phyloP scores from a whole-genome alignment of 768 basidiomycete species.

The Strobilomyces confusus region DNA sequence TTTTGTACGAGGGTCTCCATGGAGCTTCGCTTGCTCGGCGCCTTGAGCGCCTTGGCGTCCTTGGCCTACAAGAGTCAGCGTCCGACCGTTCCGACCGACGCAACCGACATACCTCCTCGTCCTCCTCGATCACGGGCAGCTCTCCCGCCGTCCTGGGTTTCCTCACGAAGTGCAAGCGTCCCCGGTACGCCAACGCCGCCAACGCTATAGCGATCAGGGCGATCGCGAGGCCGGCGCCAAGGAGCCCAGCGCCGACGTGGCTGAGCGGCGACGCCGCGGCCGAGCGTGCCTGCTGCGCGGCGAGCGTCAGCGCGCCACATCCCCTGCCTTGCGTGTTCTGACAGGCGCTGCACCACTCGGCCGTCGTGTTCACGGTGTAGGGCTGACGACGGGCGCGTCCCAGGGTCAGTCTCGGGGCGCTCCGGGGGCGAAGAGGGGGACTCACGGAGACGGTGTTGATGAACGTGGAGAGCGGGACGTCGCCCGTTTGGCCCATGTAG shows the following conservation, averaged over 20 bases:
- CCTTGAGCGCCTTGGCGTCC: neutral
- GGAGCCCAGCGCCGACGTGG: slow-evolving; percentile 61
- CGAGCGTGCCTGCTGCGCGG: slow-evolving; percentile 23
- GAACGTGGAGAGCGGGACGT: slow-evolving; percentile 54
- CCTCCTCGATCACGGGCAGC: neutral
- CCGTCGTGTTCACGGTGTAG: slow-evolving; percentile 46
- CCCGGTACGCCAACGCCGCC: slow-evolving; percentile 38
- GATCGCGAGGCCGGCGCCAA: slow-evolving; percentile 56
- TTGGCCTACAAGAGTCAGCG: neutral
- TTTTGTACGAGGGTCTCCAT: neutral
- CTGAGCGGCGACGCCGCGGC: slow-evolving; percentile 39
- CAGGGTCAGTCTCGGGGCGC: no score
- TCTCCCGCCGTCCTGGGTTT: slow-evolving; percentile 2
- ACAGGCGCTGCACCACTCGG: slow-evolving; percentile 59
- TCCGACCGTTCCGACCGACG: neutral
- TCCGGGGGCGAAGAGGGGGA: neutral
- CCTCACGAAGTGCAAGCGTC: slow-evolving; percentile 31
- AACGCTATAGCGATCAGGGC: slow-evolving; percentile 39
- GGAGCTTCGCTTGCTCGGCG: neutral
- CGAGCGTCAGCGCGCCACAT: slow-evolving; percentile 44
- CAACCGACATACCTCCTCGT: neutral
- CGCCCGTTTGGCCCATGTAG: slow-evolving; percentile 42
- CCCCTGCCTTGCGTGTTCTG: slow-evolving; percentile 54
- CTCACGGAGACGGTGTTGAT: slow-evolving; percentile 39
- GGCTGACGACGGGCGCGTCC: slow-evolving; percentile 31